These are phyloP conservation scores for Suillus occidentalis DNA, from an alignment of 768 basidiomycete species.

Conservation along the genomic window DNA sequence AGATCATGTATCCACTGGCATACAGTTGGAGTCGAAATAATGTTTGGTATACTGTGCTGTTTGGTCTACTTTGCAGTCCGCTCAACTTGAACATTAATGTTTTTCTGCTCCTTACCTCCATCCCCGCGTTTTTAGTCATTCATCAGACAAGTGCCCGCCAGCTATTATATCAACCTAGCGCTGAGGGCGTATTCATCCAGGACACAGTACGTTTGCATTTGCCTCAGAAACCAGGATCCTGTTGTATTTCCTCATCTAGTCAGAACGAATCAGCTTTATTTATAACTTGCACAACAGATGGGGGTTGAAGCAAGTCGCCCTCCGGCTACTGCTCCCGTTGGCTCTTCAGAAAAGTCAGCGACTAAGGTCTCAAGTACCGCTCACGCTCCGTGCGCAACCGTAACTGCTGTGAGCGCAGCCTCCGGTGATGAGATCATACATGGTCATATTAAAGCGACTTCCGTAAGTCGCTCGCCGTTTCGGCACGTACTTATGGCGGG, in stretches of 20 bases:
- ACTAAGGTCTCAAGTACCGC: neutral
- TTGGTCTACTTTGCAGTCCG: neutral
- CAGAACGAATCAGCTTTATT: neutral
- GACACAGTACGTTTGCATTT: neutral
- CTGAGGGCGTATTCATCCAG: neutral
- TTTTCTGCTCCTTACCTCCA: neutral
- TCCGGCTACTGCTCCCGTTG: neutral
- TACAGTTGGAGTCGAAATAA: neutral
- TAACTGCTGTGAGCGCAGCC: neutral
- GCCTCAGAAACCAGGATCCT: neutral
- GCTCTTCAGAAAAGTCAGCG: neutral
- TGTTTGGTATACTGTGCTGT: slow-evolving; percentile 1
- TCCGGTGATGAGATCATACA: neutral
- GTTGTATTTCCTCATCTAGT: neutral
- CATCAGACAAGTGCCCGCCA: neutral
- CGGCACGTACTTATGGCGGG: neutral
- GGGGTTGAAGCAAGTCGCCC: slow-evolving; percentile 8
- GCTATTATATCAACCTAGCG: neutral
- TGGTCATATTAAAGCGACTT: neutral
- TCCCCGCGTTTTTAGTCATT: neutral
- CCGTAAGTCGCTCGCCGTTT: neutral
- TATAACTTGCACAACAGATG: slow-evolving; percentile 2
- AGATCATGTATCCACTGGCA: neutral
- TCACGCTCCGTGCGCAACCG: neutral
- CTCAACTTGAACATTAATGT: neutral